These are phyloP conservation scores for Petunia hybrid DNA, from an alignment of 305 asterid genomes.

Conservation along the genomic window DNA sequence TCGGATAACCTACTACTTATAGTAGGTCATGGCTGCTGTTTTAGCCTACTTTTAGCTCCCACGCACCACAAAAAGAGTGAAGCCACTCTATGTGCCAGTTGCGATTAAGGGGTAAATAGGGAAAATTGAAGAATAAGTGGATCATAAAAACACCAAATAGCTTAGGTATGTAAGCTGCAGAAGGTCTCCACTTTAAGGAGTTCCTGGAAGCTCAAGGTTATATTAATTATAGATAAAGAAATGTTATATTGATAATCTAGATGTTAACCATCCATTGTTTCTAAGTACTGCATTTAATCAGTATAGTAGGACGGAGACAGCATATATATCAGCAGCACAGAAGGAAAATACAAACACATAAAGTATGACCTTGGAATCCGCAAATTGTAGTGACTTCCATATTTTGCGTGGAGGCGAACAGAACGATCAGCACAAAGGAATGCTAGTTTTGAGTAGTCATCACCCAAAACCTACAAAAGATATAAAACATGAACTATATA, in stretches of 20 bases:
- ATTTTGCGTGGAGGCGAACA: conserved; percentile 89
- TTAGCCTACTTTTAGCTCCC: too few species aligned
- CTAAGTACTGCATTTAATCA: conserved; percentile 17
- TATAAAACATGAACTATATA: conserved; percentile 30
- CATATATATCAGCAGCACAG: not conserved
- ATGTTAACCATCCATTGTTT: not conserved
- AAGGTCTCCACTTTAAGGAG: too few species aligned
- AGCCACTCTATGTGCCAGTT: too few species aligned
- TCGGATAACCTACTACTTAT: too few species aligned
- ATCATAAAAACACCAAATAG: too few species aligned
- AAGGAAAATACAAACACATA: not conserved
- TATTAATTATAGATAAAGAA: too few species aligned
- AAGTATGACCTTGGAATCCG: conserved; percentile 79
- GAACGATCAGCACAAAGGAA: conserved; percentile 97
- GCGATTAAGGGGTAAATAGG: too few species aligned
- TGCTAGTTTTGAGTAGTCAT: conserved; percentile 89
- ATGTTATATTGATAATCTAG: not conserved
- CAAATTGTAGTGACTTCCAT: conserved; percentile 90
- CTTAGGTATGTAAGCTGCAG: too few species aligned
- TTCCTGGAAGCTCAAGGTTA: not conserved
- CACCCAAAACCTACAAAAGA: conserved; percentile 71
- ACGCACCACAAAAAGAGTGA: too few species aligned
- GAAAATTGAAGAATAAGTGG: too few species aligned
- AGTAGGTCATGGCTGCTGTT: too few species aligned
- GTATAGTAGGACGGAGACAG: not conserved